Percentiles rank a stretch among this genome's conserved stretches.
phyloP scores from a whole-genome alignment of 2,329 filamentous ascomycete genomes.

The Fonsecaea pugnacius region DNA sequence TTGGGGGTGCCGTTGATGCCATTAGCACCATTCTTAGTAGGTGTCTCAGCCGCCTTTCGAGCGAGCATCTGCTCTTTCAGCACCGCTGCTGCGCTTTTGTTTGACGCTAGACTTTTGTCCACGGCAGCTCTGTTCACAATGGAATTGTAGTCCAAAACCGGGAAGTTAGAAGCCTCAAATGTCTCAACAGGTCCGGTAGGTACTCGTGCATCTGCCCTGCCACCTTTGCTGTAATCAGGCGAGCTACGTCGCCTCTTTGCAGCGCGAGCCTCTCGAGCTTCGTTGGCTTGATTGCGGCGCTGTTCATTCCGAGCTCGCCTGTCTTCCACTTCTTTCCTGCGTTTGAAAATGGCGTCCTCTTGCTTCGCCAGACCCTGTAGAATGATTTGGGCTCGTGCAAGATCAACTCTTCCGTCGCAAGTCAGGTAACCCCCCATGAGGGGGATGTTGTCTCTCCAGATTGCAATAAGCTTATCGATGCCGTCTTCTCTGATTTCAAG shows the following conservation, averaged over 20 bases:
- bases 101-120: constrained; percentile 75
- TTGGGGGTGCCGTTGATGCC: constrained; percentile 32
- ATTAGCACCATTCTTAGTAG: constrained; percentile 46
- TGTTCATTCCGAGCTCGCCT: constrained; percentile 78
- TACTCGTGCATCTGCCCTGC: constrained; percentile 28
- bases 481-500: constrained; percentile 96
- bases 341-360: constrained; percentile 90
- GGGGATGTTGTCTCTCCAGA: constrained; percentile 92
- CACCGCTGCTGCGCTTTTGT: constrained; percentile 91
- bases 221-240: constrained; percentile 47
- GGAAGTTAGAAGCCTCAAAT: constrained; percentile 32
- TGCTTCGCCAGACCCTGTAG: constrained; percentile 85
- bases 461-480: constrained; percentile 93
- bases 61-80: constrained; percentile 77
- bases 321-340: constrained; percentile 83
- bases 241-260: constrained; percentile 51
- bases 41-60: constrained; percentile 40
- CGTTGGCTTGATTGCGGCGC: constrained; percentile 73
- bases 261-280: constrained; percentile 52
- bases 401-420: constrained; percentile 88
- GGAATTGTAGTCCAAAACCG: constrained; percentile 79
- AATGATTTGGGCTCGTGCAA: constrained; percentile 84
- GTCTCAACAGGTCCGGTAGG: constrained; percentile 52
- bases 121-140: constrained; percentile 73
- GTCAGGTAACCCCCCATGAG: constrained; percentile 95